Percentiles rank a stretch among this genome's conserved stretches.
phyloP scores from a whole-genome alignment of 805 yeast genomes.

The Metschnikowia lunata region DNA sequence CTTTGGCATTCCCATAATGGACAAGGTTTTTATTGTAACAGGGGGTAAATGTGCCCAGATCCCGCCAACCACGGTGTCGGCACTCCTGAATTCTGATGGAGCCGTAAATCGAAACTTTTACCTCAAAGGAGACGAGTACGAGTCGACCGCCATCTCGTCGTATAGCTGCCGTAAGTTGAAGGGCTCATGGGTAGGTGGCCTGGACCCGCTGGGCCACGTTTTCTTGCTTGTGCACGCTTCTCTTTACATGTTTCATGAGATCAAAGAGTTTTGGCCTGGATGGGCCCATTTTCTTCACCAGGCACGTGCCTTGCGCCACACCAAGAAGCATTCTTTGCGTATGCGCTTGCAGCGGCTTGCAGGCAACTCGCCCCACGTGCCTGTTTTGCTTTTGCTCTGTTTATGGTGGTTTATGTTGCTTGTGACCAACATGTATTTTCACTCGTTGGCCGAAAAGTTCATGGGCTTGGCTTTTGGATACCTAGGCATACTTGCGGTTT shows the following conservation, averaged over 20 bases:
- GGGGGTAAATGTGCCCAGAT: constrained; percentile 72
- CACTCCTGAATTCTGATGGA: background rate
- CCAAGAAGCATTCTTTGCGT: background rate
- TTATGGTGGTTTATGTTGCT: constrained; percentile 87
- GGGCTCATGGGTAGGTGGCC: constrained; percentile 78
- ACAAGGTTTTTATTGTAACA: constrained; percentile 66
- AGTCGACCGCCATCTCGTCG: constrained; percentile 25
- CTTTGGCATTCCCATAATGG: constrained; percentile 86
- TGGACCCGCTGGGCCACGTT: constrained; percentile 94
- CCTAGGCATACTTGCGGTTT: constrained; percentile 45
- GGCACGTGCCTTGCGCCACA: background rate
- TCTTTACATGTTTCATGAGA: constrained; percentile 62
- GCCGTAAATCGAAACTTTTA: constrained; percentile 3
- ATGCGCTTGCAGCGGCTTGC: background rate
- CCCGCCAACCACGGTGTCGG: constrained; percentile 10
- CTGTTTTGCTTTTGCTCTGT: constrained; percentile 23
- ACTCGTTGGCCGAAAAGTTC: constrained; percentile 69
- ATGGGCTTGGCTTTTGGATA: constrained; percentile 66
- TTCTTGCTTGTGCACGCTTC: constrained; percentile 69
- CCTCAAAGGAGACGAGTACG: constrained; percentile 11
- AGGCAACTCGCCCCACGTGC: constrained; percentile 19
- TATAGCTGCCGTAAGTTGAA: constrained; percentile 41
- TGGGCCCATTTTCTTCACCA: constrained; percentile 14
- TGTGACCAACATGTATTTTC: constrained; percentile 82
- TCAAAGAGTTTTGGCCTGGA: constrained; percentile 36